Base-by-base conservation (phyloP, 306 rosid species). In the Vicia sativa region DNA sequence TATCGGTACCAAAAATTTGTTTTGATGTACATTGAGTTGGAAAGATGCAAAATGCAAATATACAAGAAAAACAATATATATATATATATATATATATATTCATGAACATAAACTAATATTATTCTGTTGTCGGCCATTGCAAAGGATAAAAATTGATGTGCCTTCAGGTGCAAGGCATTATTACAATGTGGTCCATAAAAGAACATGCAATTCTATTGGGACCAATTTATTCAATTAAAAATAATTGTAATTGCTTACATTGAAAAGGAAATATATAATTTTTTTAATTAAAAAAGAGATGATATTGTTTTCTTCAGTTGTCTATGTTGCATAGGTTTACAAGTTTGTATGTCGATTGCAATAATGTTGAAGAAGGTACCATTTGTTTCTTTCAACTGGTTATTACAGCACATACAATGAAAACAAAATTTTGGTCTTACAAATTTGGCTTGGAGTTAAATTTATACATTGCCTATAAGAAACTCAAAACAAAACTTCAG, bases 131-230 rank as follows among this genome's bases (percentile, higher is more conserved):
- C 63, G 37, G 15, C 13, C 49, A 46, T 48, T 46, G 72, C 70
- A 73, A 84, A 85, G 21, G 53, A 48, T 19, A 48, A 8, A 19
- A 48, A 48, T 15, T 15, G 15, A 8, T 48, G 25, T 70, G 74
- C 64, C 61, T 67, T 53, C 79, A 34, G 57, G 31, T 68, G 65
- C 71, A 59, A 44, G 65, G 67, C 9, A 61, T 66, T 34, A 34
- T 50, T 62, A 44, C 69, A 74, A 5, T 53, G 88, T 72, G 87
- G 83, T 81, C 88, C 87, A 73, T 41, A 68, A 56, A 9, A 19
- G n/a, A 25, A 67, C 76, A 23, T 65, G 68, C 37, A 67, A 35
- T 41, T 13, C 64, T 57, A 21, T n/a, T 46, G 54, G 74, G 62
- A 70, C 31, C 31, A 52, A 19, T 52, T 52, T 21, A 52, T 52